phyloP scores from a whole-genome alignment of 2,329 filamentous ascomycete genomes.

The Lasiodiplodia sp. region DNA sequence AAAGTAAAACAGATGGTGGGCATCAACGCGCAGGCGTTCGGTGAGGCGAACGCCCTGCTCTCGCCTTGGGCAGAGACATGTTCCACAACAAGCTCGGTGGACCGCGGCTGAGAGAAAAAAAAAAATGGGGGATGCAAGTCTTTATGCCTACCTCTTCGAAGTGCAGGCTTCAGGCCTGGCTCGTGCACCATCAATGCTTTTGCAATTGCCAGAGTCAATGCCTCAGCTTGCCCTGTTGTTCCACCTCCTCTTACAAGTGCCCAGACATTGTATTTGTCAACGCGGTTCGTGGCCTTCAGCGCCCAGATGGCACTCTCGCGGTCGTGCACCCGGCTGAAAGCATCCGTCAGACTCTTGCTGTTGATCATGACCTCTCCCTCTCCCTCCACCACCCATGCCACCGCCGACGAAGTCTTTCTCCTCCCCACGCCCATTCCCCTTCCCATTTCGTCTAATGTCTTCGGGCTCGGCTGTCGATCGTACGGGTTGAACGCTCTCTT shows the following conservation, averaged over 20 bases:
- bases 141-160: constrained; percentile 80
- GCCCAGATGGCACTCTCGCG: constrained; percentile 94
- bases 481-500: constrained; percentile 77
- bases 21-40: constrained; percentile 12
- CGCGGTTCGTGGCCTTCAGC: constrained; percentile 77
- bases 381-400: constrained; percentile 89
- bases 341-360: constrained; percentile 80
- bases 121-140: constrained; percentile 7
- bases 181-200: constrained; percentile 91
- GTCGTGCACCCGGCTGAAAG: constrained; percentile 89
- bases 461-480: constrained; percentile 67
- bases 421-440: constrained; percentile 81
- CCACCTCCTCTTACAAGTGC: constrained; percentile 84
- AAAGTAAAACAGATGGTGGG: constrained; percentile 19
- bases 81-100: constrained; percentile 8
- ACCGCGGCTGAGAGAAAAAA: constrained; percentile 1
- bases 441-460: constrained; percentile 76
- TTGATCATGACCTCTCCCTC: constrained; percentile 91
- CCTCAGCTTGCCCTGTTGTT: constrained; percentile 93
- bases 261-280: constrained; percentile 98
- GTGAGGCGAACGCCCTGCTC: constrained; percentile 16
- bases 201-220: constrained; percentile 86
- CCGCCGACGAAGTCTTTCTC: constrained; percentile 86
- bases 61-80: constrained; percentile 4
- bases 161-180: constrained; percentile 83